Evolutionary conservation across 139 green algal species (phyloP).

Genomic region (Trebouxia sp.): DNA sequence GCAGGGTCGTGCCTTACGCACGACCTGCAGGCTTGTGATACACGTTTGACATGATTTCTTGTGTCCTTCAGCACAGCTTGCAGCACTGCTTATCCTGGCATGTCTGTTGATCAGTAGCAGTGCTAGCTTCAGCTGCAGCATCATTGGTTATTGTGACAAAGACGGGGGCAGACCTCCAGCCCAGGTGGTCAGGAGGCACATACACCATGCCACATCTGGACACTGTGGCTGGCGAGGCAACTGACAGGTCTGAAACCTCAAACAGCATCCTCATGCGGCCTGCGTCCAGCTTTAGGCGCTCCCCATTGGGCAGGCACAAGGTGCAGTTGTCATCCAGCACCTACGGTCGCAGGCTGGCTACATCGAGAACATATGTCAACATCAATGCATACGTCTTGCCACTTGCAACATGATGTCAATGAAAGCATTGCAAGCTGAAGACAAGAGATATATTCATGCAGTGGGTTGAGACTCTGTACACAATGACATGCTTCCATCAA

Average conservation of each 20-base stretch:
- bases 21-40: too few relatives aligned
- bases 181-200: conserved; percentile 10
- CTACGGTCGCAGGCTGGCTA: too few relatives aligned
- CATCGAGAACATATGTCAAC: too few relatives aligned
- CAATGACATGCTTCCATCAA: too few relatives aligned
- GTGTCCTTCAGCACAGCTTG: too few relatives aligned
- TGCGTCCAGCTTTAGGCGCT: conserved; percentile 27
- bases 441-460: too few relatives aligned
- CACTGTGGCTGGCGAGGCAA: conserved; percentile 19
- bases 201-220: conserved; percentile 36
- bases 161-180: conserved; percentile 11
- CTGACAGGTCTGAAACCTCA: conserved; percentile 29
- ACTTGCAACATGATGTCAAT: not conserved
- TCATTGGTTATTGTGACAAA: not conserved
- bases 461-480: too few relatives aligned
- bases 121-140: not conserved
- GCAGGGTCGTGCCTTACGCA: too few relatives aligned
- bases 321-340: conserved; percentile 37
- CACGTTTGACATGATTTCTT: too few relatives aligned
- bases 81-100: too few relatives aligned
- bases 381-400: not conserved
- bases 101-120: not conserved
- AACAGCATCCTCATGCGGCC: conserved; percentile 26
- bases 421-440: too few relatives aligned
- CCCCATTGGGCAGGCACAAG: conserved; percentile 26